phyloP scores from a whole-genome alignment of 2,329 filamentous ascomycete species.

The Ophiosphaerella herpotricha region DNA sequence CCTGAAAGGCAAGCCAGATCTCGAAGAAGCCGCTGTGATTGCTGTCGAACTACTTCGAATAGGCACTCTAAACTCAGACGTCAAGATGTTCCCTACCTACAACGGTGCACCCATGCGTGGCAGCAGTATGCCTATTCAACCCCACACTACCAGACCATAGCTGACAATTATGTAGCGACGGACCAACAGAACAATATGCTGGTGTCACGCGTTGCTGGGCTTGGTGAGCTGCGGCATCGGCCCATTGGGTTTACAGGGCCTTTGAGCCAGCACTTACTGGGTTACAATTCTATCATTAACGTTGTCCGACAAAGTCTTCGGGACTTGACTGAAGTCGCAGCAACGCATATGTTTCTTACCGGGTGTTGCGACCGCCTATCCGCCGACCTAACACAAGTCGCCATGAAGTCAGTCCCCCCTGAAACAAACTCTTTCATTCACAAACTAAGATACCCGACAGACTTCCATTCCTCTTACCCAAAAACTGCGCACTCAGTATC shows the following conservation, averaged over 20 bases:
- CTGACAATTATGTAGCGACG: constrained; percentile 56
- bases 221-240: constrained; percentile 81
- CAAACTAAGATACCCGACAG: constrained; percentile 20
- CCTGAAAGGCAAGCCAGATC: constrained; percentile 60
- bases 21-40: constrained; percentile 79
- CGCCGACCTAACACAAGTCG: constrained; percentile 63
- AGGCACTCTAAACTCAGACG: constrained; percentile 73
- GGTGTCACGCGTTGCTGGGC: constrained; percentile 82
- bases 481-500: constrained; percentile 76
- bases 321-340: constrained; percentile 81
- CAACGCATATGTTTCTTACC: constrained; percentile 78
- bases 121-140: constrained; percentile 30
- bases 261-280: constrained; percentile 84
- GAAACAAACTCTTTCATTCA: constrained; percentile 30
- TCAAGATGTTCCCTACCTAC: constrained; percentile 62
- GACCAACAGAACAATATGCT: constrained; percentile 80
- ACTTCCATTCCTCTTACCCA: constrained; percentile 70
- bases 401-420: constrained; percentile 65
- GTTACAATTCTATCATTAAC: constrained; percentile 81
- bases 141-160: background rate
- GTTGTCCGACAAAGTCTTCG: constrained; percentile 79
- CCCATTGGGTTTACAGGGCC: constrained; percentile 92
- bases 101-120: constrained; percentile 64
- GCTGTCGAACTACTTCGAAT: constrained; percentile 85
- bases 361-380: constrained; percentile 74